Evolutionary conservation across 495 filamentous ascomycete species (phyloP).

Genomic region (Evernia prunastri): DNA sequence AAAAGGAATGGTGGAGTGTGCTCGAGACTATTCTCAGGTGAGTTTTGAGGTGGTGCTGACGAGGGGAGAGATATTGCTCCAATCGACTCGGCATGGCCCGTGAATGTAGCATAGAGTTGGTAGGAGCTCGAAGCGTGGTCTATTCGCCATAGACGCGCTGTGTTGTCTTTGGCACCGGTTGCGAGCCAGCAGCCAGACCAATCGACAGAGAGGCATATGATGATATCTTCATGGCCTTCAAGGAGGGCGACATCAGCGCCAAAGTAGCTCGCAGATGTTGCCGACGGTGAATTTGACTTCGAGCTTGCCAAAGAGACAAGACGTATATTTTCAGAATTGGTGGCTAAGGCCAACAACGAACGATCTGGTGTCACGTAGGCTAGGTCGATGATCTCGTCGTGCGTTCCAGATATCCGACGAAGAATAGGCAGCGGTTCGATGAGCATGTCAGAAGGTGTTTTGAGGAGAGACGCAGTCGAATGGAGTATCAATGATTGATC

Average conservation of each 20-base stretch:
- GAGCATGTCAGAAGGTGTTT: slow-evolving; percentile 27
- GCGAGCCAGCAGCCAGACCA: slow-evolving; percentile 97
- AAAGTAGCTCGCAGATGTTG: slow-evolving; percentile 52
- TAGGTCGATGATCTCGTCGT: slow-evolving; percentile 94
- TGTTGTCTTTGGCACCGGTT: slow-evolving; percentile 94
- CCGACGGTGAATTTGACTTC: slow-evolving; percentile 31
- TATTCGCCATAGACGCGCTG: slow-evolving; percentile 82
- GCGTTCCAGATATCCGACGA: slow-evolving; percentile 84
- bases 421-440: slow-evolving; percentile 47
- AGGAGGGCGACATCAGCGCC: slow-evolving; percentile 81
- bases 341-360: slow-evolving; percentile 80
- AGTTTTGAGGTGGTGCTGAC: slow-evolving; percentile 53
- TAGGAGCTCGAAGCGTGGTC: slow-evolving; percentile 71
- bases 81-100: slow-evolving; percentile 89
- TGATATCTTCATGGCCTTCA: slow-evolving; percentile 87
- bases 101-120: slow-evolving; percentile 70
- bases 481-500: slow-evolving; percentile 82
- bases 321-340: slow-evolving; percentile 89
- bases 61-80: slow-evolving; percentile 85
- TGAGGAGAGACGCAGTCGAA: slow-evolving; percentile 42
- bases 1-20: slow-evolving; percentile 78
- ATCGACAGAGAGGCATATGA: slow-evolving; percentile 89
- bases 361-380: slow-evolving; percentile 73
- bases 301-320: slow-evolving; percentile 60
- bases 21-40: slow-evolving; percentile 63